Percentiles rank a stretch among this genome's conserved stretches.
Conservation (phyloP, 1,139 yeast species). For the Geotrichum aggregatum region DNA sequence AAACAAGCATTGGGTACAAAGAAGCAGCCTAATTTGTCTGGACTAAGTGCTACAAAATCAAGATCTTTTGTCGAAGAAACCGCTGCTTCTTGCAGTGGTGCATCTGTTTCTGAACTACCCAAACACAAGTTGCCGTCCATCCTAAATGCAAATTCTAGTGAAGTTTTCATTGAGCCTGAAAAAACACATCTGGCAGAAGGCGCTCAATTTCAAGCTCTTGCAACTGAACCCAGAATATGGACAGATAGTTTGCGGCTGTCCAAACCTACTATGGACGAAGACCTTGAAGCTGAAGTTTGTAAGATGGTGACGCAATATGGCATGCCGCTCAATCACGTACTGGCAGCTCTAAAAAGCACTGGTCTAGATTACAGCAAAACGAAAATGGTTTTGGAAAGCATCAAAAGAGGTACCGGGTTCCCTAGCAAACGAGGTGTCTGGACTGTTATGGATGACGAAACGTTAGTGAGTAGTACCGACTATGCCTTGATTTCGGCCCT, state of each 20-base stretch:
- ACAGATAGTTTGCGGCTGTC: not conserved
- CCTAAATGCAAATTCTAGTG: too few species aligned
- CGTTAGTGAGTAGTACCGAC: not conserved
- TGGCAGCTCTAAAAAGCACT: constrained; percentile 2
- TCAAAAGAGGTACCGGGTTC: not conserved
- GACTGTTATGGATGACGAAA: constrained; percentile 6
- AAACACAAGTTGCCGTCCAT: not conserved
- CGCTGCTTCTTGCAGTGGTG: too few species aligned
- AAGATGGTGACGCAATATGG: not conserved
- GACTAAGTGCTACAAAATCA: too few species aligned
- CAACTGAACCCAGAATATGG: too few species aligned
- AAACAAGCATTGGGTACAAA: not conserved
- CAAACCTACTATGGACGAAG: not conserved
- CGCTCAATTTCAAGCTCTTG: too few species aligned
- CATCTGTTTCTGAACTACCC: not conserved
- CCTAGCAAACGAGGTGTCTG: constrained; percentile 3
- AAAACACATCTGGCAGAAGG: too few species aligned
- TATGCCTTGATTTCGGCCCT: not conserved
- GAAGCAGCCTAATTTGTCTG: too few species aligned
- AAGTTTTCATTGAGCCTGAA: too few species aligned
- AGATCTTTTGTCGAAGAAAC: too few species aligned
- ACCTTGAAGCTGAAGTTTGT: not conserved
- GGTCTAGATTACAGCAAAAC: constrained; percentile 4
- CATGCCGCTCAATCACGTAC: not conserved
- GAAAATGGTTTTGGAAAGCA: not conserved